A percentile compares a stretch with the other conserved stretches of the same genome.
Conservation (phyloP, 148 eudicot species). For the Spergularia bocconei region DNA sequence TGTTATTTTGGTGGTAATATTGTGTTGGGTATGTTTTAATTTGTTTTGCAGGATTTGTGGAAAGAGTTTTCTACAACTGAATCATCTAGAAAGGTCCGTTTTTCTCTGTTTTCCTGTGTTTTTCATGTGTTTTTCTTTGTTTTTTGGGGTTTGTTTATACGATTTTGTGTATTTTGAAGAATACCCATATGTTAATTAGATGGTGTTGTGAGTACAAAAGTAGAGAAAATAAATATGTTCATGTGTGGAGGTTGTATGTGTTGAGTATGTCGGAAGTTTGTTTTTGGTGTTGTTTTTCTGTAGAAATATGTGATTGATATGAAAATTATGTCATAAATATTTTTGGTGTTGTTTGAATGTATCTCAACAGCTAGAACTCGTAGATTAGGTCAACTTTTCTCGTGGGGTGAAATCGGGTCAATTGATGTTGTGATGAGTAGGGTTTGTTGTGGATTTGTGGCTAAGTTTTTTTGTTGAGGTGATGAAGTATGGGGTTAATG, state of each 20-base stretch:
- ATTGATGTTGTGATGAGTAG: neutral
- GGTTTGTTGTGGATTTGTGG: neutral
- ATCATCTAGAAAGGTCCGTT: conserved; percentile 68
- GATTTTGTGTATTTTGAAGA: neutral
- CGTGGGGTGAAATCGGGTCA: neutral
- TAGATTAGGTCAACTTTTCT: neutral
- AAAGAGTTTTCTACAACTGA: conserved; percentile 67
- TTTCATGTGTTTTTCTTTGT: neutral
- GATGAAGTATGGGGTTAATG: neutral
- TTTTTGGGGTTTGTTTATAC: neutral
- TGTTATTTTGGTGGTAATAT: neutral
- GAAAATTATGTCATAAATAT: neutral
- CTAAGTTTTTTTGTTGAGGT: neutral
- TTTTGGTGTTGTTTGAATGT: too few relatives aligned
- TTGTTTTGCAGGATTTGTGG: conserved; percentile 61
- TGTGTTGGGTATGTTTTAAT: neutral
- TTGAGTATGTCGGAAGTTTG: neutral
- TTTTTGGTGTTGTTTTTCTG: neutral
- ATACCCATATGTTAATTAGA: neutral
- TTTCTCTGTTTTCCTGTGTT: neutral
- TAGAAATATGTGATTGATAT: neutral
- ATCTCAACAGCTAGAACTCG: neutral
- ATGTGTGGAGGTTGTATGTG: neutral
- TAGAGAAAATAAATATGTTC: neutral
- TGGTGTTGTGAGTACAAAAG: neutral